phyloP scores from a whole-genome alignment of 2,329 filamentous ascomycete genomes.

The Cadophora malorum region DNA sequence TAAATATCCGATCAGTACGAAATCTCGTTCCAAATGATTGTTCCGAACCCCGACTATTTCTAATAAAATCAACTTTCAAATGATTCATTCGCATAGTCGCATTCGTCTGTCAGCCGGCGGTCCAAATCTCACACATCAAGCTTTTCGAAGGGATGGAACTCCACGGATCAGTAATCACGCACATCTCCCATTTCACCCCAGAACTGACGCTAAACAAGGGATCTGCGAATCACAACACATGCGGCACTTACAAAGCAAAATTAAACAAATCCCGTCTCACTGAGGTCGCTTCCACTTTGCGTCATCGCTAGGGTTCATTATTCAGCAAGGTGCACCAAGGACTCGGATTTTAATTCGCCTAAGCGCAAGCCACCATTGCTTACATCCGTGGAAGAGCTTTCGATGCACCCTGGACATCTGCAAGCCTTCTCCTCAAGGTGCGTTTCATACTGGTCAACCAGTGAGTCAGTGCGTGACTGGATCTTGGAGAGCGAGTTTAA shows the following conservation, averaged over 20 bases:
- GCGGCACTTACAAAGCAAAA: slow-evolving; percentile 22
- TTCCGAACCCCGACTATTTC: not conserved
- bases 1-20: not conserved
- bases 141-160: not conserved
- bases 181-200: not conserved
- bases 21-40: not conserved
- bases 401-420: not conserved
- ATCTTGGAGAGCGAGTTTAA: slow-evolving; percentile 16
- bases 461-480: slow-evolving; percentile 14
- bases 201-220: not conserved
- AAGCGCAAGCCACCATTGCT: slow-evolving; percentile 24
- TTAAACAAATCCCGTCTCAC: slow-evolving; percentile 8
- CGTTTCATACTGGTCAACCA: slow-evolving; percentile 5
- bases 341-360: slow-evolving; percentile 22
- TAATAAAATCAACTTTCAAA: not conserved
- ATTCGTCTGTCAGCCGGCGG: slow-evolving; percentile 2
- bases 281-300: slow-evolving; percentile 13
- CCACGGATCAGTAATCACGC: slow-evolving; percentile 1
- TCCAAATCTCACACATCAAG: not conserved
- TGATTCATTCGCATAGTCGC: not conserved
- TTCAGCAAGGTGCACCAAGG: slow-evolving; percentile 28
- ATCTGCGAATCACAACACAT: slow-evolving; percentile 6
- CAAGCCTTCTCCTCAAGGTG: not conserved
- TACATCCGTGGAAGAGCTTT: slow-evolving; percentile 22
- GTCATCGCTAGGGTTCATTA: slow-evolving; percentile 26